Evolutionary conservation across 805 yeast genomes (phyloP).

Genomic region (Maudiozyma barnettii): DNA sequence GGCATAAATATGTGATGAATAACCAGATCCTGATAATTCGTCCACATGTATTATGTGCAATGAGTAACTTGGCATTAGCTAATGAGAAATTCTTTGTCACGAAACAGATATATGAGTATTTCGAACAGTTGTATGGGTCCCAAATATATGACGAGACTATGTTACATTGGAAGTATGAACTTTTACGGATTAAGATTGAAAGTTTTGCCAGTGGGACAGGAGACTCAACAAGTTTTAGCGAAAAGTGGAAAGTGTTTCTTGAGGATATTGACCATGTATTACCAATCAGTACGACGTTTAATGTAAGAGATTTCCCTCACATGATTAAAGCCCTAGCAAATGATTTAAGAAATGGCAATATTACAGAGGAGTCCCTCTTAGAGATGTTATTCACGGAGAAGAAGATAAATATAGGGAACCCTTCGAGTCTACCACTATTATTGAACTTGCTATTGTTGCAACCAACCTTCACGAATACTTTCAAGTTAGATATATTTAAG

Average conservation of each 20-base stretch:
- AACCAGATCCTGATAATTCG: slow-evolving; percentile 11
- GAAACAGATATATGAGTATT: slow-evolving; percentile 16
- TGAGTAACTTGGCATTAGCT: slow-evolving; percentile 20
- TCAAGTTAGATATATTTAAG: slow-evolving; percentile 1
- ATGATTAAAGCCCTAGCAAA: slow-evolving; percentile 11
- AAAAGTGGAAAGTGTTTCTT: slow-evolving; percentile 28
- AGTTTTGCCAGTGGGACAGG: slow-evolving; percentile 22
- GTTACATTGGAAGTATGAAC: slow-evolving; percentile 11
- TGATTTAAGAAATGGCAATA: slow-evolving; percentile 1
- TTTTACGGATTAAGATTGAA: slow-evolving; percentile 21
- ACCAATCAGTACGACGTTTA: slow-evolving; percentile 4
- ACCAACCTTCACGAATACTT: background rate
- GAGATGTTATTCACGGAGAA: slow-evolving; percentile 14
- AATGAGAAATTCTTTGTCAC: slow-evolving; percentile 19
- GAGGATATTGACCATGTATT: slow-evolving; percentile 21
- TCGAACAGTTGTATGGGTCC: slow-evolving; percentile 7
- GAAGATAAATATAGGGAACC: slow-evolving; percentile 13
- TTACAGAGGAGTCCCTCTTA: slow-evolving; percentile 5
- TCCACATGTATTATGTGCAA: slow-evolving; percentile 18
- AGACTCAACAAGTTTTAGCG: slow-evolving; percentile 13
- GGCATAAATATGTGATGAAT: slow-evolving; percentile 23
- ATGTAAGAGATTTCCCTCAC: slow-evolving; percentile 23
- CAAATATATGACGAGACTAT: slow-evolving; percentile 4
- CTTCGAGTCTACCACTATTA: slow-evolving; percentile 16
- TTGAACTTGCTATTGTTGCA: slow-evolving; percentile 17